These are phyloP conservation scores for Dryas alaskensis DNA, from an alignment of 306 rosid genomes.

Conservation along the genomic window DNA sequence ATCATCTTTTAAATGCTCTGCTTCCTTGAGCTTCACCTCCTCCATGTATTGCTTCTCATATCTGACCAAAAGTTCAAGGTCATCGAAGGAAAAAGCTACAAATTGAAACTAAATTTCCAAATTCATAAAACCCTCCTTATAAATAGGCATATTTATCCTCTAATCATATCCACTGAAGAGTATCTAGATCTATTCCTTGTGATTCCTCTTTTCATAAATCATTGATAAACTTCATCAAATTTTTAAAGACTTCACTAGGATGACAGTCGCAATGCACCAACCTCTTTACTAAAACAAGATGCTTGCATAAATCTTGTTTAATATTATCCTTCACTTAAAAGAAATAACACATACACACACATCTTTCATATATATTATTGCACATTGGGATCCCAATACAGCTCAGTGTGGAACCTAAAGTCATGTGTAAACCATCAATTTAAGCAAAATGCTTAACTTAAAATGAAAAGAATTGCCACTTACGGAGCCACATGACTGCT, in stretches of 20 bases:
- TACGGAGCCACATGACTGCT: conserved; percentile 95
- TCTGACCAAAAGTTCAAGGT: conserved; percentile 43
- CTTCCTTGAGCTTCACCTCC: conserved; percentile 68
- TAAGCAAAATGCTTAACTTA: conserved; percentile 13
- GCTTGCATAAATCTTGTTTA: background rate
- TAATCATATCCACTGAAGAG: background rate
- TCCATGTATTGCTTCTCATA: conserved; percentile 82
- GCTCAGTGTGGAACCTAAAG: too few species aligned
- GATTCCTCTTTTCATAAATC: background rate
- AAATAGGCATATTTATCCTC: background rate
- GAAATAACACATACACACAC: background rate
- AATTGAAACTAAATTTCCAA: background rate
- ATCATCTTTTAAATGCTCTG: conserved; percentile 47
- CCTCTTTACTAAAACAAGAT: conserved; percentile 6
- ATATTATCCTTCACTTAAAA: background rate
- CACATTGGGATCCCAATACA: background rate
- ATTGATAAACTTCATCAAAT: background rate
- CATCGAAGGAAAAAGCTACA: conserved; percentile 10
- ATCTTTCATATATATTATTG: background rate
- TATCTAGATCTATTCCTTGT: background rate
- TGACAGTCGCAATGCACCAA: background rate
- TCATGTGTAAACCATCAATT: background rate
- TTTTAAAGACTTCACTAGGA: background rate
- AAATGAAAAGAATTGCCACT: conserved; percentile 39
- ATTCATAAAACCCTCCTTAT: background rate